Percentiles rank a stretch among this genome's conserved stretches.
Evolutionary conservation across 805 yeast genomes (phyloP).

Genomic region (Pichia pseudocactophila): DNA sequence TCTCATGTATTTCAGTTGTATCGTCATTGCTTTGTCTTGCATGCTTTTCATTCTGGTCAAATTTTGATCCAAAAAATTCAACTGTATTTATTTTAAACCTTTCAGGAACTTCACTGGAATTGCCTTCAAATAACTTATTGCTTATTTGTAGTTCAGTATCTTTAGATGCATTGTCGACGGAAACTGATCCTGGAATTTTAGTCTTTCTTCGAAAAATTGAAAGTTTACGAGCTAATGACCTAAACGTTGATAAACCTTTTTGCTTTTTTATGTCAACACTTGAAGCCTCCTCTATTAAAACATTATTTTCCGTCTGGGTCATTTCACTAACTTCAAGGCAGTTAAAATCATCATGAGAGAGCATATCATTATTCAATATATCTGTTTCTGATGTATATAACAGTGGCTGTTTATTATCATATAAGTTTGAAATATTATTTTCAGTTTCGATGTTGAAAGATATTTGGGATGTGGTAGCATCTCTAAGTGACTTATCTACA

Average conservation of each 20-base stretch:
- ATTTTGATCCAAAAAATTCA: too few species aligned
- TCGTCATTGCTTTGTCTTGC: too few species aligned
- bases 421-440: neutral
- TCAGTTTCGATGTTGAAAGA: too few species aligned
- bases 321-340: too few species aligned
- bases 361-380: neutral
- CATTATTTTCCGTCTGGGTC: neutral
- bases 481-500: too few species aligned
- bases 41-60: neutral
- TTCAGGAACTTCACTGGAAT: too few species aligned
- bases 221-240: neutral
- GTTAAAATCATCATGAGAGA: neutral
- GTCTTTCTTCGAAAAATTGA: neutral
- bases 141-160: too few species aligned
- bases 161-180: too few species aligned
- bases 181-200: neutral
- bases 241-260: neutral
- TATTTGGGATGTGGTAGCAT: too few species aligned
- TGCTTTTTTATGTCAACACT: neutral
- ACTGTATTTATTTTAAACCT: too few species aligned
- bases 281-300: neutral
- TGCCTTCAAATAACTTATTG: too few species aligned
- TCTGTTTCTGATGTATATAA: neutral
- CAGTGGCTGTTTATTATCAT: slow-evolving; percentile 3
- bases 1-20: neutral